A percentile compares a stretch with the other conserved stretches of the same genome.
These are phyloP conservation scores for Zygoascus sp. DNA, from an alignment of 1,139 yeast species.

Conservation along the genomic window DNA sequence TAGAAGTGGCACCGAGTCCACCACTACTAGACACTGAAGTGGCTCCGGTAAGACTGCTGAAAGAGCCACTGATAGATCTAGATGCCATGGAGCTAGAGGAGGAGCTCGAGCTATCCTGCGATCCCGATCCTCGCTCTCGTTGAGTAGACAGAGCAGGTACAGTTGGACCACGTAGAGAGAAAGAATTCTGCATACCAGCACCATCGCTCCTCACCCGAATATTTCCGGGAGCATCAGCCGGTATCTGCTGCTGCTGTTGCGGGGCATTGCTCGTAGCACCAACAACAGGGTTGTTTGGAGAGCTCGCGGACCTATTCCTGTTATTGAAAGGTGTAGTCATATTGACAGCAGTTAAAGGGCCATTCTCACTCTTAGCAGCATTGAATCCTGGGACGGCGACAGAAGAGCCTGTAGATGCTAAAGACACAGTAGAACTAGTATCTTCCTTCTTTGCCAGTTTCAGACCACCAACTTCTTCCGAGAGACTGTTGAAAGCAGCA, in stretches of 20 bases:
- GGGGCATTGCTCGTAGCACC: neutral
- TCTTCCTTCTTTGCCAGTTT: neutral
- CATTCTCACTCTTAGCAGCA: constrained; percentile 1
- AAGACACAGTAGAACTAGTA: neutral
- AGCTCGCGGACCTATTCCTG: constrained; percentile 24
- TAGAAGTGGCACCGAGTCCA: neutral
- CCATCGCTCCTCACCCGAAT: constrained; percentile 25
- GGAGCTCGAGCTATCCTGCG: constrained; percentile 15
- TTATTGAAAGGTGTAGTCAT: constrained; percentile 14
- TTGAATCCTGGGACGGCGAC: neutral
- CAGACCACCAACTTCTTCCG: constrained; percentile 7
- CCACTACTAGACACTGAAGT: constrained; percentile 8
- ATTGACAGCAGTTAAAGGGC: constrained; percentile 9
- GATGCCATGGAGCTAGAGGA: constrained; percentile 14
- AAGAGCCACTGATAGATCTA: constrained; percentile 11
- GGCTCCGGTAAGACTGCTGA: constrained; percentile 10
- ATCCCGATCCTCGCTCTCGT: constrained; percentile 11
- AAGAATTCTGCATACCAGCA: neutral
- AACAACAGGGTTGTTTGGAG: constrained; percentile 13
- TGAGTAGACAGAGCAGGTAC: neutral
- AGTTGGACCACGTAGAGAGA: neutral
- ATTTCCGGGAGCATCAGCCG: constrained; percentile 11
- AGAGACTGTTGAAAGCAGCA: constrained; percentile 1
- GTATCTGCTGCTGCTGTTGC: neutral
- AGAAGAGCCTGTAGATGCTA: constrained; percentile 7